Evolutionary conservation across 1,139 yeast species (phyloP).

Genomic region (Yamadazyma dushanensis): DNA sequence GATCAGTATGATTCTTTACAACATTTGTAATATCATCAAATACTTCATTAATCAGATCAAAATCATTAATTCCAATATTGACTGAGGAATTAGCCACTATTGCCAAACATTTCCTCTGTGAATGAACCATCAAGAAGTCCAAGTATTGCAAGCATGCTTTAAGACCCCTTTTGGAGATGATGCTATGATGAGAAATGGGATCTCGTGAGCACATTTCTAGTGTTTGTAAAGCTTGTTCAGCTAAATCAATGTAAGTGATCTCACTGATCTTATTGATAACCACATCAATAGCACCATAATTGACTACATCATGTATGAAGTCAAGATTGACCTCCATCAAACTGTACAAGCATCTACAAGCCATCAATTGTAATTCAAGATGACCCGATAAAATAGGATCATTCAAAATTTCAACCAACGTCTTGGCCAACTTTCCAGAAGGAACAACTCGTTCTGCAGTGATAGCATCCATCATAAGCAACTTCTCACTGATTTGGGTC

Average conservation of each 20-base stretch:
- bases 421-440: slow-evolving; percentile 52
- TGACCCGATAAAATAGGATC: slow-evolving; percentile 62
- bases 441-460: slow-evolving; percentile 69
- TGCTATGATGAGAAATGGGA: slow-evolving; percentile 47
- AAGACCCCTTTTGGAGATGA: slow-evolving; percentile 62
- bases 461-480: slow-evolving; percentile 68
- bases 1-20: slow-evolving; percentile 59
- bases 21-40: slow-evolving; percentile 65
- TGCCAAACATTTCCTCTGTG: slow-evolving; percentile 78
- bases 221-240: slow-evolving; percentile 87
- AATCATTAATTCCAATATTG: slow-evolving; percentile 44
- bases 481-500: slow-evolving; percentile 60
- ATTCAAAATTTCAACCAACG: slow-evolving; percentile 58
- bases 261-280: slow-evolving; percentile 69
- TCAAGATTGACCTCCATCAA: slow-evolving; percentile 75
- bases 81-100: slow-evolving; percentile 79
- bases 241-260: slow-evolving; percentile 82
- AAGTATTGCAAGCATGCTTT: slow-evolving; percentile 69
- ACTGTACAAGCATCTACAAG: slow-evolving; percentile 84
- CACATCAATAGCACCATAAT: slow-evolving; percentile 65
- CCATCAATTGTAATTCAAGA: slow-evolving; percentile 76
- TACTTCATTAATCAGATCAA: slow-evolving; percentile 52
- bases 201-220: slow-evolving; percentile 66
- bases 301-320: slow-evolving; percentile 62
- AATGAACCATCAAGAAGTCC: slow-evolving; percentile 87